These are phyloP conservation scores for Rhamnella rubrinervis DNA, from an alignment of 331 rosid species.

Conservation along the genomic window DNA sequence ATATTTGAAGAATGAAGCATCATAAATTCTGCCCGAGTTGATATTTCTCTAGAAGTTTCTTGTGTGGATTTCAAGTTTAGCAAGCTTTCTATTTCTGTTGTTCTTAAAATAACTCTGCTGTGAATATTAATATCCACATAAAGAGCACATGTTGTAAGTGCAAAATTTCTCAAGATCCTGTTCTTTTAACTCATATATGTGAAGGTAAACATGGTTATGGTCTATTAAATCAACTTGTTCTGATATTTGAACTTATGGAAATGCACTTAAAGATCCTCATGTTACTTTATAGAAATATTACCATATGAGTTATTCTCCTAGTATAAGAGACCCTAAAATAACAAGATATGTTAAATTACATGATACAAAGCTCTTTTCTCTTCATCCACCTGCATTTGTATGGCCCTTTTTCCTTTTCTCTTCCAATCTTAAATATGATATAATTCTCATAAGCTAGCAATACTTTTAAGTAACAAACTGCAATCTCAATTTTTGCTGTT, in stretches of 20 bases:
- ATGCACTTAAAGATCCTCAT: no score
- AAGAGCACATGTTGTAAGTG: conserved; percentile 16
- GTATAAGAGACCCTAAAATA: no score
- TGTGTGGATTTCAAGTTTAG: background rate
- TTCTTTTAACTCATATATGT: background rate
- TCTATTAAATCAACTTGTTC: background rate
- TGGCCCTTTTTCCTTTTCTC: background rate
- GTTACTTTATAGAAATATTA: no score
- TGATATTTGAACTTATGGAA: no score
- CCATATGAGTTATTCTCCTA: no score
- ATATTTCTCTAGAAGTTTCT: background rate
- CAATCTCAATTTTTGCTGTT: conserved; percentile 19
- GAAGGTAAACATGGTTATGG: conserved; percentile 12
- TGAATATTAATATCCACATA: background rate
- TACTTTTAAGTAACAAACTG: background rate
- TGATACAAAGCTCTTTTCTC: conserved; percentile 1
- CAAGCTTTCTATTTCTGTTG: conserved; percentile 1
- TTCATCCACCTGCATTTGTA: conserved; percentile 3
- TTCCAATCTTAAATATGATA: background rate
- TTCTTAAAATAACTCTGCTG: conserved; percentile 11
- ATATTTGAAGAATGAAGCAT: background rate
- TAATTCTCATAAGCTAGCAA: no score
- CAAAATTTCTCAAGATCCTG: background rate
- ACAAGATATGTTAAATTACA: no score
- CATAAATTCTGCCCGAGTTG: background rate